Conservation (phyloP, 306 rosid species). For the Sicyos baderoa region DNA sequence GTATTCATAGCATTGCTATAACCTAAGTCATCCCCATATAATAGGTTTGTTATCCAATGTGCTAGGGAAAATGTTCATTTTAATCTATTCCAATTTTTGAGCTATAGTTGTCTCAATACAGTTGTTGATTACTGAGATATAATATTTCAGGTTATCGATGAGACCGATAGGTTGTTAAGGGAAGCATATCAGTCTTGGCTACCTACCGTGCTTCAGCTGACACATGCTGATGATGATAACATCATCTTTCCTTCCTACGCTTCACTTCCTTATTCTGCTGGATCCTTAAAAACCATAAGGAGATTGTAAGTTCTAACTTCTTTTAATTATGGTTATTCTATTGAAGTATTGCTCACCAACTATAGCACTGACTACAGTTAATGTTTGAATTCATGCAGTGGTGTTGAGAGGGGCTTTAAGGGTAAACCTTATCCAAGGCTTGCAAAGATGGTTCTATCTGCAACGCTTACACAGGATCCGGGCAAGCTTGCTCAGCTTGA, state of each 20-base stretch:
- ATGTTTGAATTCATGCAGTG: slow-evolving; percentile 35
- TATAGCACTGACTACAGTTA: slow-evolving; percentile 4
- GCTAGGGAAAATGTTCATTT: background rate
- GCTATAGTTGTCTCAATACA: background rate
- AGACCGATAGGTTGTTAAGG: slow-evolving; percentile 78
- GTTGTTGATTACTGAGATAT: slow-evolving; percentile 29
- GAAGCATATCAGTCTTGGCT: slow-evolving; percentile 94
- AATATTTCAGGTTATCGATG: slow-evolving; percentile 78
- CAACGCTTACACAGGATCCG: slow-evolving; percentile 78
- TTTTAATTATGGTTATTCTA: background rate
- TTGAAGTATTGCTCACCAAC: background rate
- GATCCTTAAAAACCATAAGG: slow-evolving; percentile 64
- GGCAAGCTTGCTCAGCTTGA: slow-evolving; percentile 78
- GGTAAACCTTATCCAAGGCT: slow-evolving; percentile 69
- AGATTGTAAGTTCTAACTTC: slow-evolving; percentile 53
- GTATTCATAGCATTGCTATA: slow-evolving; percentile 11
- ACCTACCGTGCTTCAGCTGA: slow-evolving; percentile 63
- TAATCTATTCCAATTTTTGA: background rate
- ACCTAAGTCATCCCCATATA: no score
- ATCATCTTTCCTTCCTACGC: slow-evolving; percentile 34
- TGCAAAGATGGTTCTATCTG: slow-evolving; percentile 82
- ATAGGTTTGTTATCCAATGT: no score
- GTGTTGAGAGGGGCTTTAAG: slow-evolving; percentile 79
- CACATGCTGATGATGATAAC: slow-evolving; percentile 35
- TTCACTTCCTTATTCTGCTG: slow-evolving; percentile 33